Conservation (phyloP, 2,329 filamentous ascomycete species). For the Fonsecaea nubica region DNA sequence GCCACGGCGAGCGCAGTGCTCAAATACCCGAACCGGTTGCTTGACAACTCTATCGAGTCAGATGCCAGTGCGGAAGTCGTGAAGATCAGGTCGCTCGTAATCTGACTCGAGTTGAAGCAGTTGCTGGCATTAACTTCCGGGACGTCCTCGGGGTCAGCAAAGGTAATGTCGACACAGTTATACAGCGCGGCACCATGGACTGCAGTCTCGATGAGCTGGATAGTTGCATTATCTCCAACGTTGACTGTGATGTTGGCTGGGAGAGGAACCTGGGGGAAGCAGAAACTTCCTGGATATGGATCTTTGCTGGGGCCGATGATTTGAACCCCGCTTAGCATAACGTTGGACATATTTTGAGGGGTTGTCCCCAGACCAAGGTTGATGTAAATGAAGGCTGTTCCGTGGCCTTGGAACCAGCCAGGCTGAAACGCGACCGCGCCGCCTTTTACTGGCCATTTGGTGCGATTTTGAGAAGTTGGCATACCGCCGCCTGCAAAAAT, state of each 20-base stretch:
- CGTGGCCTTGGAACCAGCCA: conserved; percentile 93
- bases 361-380: conserved; percentile 86
- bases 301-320: conserved; percentile 80
- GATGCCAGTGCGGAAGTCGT: conserved; percentile 32
- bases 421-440: conserved; percentile 91
- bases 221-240: conserved; percentile 85
- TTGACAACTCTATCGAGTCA: conserved; percentile 17
- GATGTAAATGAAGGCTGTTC: conserved; percentile 81
- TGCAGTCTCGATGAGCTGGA: conserved; percentile 84
- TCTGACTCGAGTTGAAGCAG: conserved; percentile 84
- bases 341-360: conserved; percentile 84
- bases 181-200: conserved; percentile 83
- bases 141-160: conserved; percentile 80
- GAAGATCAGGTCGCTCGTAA: conserved; percentile 80
- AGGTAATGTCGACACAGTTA: conserved; percentile 92
- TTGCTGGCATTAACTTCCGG: conserved; percentile 77
- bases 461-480: conserved; percentile 77
- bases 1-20: conserved; percentile 25
- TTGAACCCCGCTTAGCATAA: conserved; percentile 81
- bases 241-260: conserved; percentile 74
- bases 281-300: conserved; percentile 87
- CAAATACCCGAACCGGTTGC: conserved; percentile 27
- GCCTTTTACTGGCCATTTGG: conserved; percentile 86
- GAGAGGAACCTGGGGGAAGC: conserved; percentile 85
- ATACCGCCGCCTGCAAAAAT: conserved; percentile 76